Conservation (phyloP, 257 asterid species). For the Capsicum pubescens region DNA sequence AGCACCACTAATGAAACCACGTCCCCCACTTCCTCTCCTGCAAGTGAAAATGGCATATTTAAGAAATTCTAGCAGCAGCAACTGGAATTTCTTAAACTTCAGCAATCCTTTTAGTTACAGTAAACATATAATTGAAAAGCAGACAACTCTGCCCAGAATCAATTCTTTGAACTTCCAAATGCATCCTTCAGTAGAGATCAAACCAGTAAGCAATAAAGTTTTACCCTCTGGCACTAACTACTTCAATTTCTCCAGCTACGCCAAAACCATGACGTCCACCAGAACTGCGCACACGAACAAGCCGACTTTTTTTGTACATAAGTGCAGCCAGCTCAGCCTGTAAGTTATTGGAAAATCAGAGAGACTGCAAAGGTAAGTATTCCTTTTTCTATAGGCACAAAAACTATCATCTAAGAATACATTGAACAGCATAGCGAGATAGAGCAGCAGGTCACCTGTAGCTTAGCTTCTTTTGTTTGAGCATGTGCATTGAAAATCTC, state of each 20-base stretch:
- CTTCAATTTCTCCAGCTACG: constrained; percentile 82
- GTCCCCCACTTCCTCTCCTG: constrained; percentile 99
- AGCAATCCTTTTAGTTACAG: constrained; percentile 16
- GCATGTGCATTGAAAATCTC: constrained; percentile 99
- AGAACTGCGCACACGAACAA: constrained; percentile 86
- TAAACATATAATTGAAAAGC: constrained; percentile 16
- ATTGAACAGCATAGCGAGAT: constrained; percentile 24
- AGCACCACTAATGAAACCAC: constrained; percentile 96
- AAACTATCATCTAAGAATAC: background rate
- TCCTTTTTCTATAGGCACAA: background rate
- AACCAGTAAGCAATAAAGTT: constrained; percentile 38
- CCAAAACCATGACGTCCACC: constrained; percentile 89
- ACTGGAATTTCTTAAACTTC: background rate
- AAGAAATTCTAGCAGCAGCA: constrained; percentile 30
- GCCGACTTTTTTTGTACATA: constrained; percentile 91
- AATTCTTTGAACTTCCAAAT: constrained; percentile 17
- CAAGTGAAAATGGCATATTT: constrained; percentile 40
- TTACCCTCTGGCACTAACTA: constrained; percentile 97
- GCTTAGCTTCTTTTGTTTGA: constrained; percentile 95
- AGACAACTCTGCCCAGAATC: background rate
- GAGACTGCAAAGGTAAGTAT: background rate
- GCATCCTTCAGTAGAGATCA: constrained; percentile 10
- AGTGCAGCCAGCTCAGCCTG: constrained; percentile 99
- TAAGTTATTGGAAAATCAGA: constrained; percentile 29
- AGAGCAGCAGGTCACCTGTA: constrained; percentile 62